phyloP scores from a whole-genome alignment of 1,139 yeast species.

The Protomyces macrosporus region DNA sequence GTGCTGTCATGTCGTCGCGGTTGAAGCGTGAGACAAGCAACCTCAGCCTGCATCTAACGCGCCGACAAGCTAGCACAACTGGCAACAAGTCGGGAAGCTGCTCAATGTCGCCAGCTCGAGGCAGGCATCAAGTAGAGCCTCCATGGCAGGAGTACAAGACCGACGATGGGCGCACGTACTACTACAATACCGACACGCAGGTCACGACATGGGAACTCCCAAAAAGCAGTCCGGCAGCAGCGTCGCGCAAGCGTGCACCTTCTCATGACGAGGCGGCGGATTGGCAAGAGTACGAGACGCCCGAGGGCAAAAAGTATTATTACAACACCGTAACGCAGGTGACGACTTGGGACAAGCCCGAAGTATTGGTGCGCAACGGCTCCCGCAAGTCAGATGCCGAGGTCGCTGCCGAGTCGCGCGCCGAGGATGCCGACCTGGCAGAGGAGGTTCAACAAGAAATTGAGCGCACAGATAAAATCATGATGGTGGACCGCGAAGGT shows the following conservation, averaged over 20 bases:
- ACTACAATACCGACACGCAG: conserved; percentile 59
- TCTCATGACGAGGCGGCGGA: conserved; percentile 36
- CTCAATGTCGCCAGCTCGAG: background rate
- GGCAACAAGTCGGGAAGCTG: no score
- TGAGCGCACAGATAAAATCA: conserved; percentile 11
- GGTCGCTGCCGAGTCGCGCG: background rate
- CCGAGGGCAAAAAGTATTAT: conserved; percentile 68
- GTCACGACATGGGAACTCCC: conserved; percentile 85
- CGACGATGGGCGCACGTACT: conserved; percentile 64
- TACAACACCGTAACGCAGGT: conserved; percentile 60
- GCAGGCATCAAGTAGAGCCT: background rate
- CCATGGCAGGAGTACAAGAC: conserved; percentile 41
- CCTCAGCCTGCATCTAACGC: no score
- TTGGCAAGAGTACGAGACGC: conserved; percentile 65
- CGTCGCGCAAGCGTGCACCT: conserved; percentile 33
- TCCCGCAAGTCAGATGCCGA: conserved; percentile 2
- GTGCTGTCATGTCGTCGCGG: no score
- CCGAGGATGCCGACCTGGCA: conserved; percentile 1
- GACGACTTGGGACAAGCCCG: conserved; percentile 77
- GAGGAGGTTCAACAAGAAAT: conserved; percentile 1
- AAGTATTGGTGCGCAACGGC: conserved; percentile 19
- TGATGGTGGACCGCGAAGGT: conserved; percentile 11
- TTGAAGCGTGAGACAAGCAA: no score
- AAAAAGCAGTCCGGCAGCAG: conserved; percentile 44
- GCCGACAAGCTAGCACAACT: no score